phyloP scores from a whole-genome alignment of 2,329 filamentous ascomycete species.

The Bretziella fagacearum region DNA sequence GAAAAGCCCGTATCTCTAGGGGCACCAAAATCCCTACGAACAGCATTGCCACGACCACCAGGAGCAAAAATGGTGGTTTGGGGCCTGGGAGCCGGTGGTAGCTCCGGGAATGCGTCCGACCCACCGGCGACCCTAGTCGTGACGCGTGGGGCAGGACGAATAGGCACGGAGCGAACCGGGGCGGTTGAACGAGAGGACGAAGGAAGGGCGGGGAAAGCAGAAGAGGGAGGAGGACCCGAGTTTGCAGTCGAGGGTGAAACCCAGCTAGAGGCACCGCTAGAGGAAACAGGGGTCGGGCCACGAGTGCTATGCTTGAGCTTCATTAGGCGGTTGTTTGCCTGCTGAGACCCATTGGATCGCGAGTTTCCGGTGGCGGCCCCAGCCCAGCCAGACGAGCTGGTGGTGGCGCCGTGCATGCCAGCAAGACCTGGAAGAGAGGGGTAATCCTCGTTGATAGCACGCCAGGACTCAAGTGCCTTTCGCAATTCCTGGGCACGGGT shows the following conservation, averaged over 20 bases:
- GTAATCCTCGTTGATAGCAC: constrained; percentile 89
- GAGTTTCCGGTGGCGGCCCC: constrained; percentile 43
- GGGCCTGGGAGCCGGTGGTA: constrained; percentile 61
- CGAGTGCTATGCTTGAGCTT: constrained; percentile 43
- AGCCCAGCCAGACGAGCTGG: constrained; percentile 41
- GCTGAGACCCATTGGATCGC: constrained; percentile 26
- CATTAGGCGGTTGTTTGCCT: constrained; percentile 37
- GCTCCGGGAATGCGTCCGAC: constrained; percentile 60
- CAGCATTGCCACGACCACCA: constrained; percentile 29
- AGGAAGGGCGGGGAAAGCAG: constrained; percentile 28
- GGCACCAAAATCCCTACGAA: constrained; percentile 35
- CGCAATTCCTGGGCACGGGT: constrained; percentile 55
- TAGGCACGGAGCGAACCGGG: constrained; percentile 5
- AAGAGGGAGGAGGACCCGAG: constrained; percentile 17
- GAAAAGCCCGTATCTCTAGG: constrained; percentile 33
- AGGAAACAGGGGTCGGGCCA: constrained; percentile 18
- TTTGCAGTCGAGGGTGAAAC: constrained; percentile 16
- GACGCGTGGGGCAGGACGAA: background rate
- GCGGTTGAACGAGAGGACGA: constrained; percentile 5
- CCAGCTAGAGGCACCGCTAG: constrained; percentile 9
- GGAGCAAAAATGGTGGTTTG: constrained; percentile 46
- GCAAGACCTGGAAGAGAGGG: constrained; percentile 65
- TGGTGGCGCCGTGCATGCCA: constrained; percentile 46
- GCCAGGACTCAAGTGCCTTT: constrained; percentile 87
- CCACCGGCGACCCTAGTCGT: constrained; percentile 13